phyloP scores from a whole-genome alignment of 495 filamentous ascomycete species.

The Jackrogersella minutella region DNA sequence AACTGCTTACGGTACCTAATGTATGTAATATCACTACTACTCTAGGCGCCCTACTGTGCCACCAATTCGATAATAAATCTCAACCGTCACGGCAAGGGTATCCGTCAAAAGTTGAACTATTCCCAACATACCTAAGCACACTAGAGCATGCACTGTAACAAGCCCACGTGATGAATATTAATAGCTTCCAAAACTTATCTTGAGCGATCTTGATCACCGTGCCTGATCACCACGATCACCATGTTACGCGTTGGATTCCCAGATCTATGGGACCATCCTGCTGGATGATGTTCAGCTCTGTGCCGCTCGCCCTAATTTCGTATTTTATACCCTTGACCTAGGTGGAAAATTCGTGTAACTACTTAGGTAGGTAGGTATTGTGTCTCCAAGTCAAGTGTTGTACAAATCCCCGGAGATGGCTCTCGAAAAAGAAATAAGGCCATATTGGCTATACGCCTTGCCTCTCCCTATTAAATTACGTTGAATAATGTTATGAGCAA shows the following conservation, averaged over 20 bases:
- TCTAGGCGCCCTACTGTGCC: too few relatives aligned
- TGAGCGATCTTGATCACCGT: background rate
- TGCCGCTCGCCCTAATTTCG: conserved; percentile 2
- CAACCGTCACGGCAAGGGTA: background rate
- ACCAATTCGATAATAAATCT: too few relatives aligned
- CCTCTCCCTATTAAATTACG: too few relatives aligned
- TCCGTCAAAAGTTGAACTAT: background rate
- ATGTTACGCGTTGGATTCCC: background rate
- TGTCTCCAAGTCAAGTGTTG: background rate
- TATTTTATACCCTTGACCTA: background rate
- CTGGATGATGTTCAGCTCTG: background rate
- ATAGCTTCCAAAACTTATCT: background rate
- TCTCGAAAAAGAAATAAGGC: too few relatives aligned
- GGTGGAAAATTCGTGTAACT: background rate
- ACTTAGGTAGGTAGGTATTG: background rate
- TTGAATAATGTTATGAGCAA: too few relatives aligned
- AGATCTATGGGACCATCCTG: background rate
- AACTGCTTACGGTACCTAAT: too few relatives aligned
- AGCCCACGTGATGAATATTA: background rate
- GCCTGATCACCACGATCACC: background rate
- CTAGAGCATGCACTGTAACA: background rate
- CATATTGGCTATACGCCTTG: too few relatives aligned
- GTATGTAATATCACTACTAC: too few relatives aligned
- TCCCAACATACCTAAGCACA: background rate
- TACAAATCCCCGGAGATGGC: background rate